Conservation (phyloP, 2,329 filamentous ascomycete species). For the Colletotrichum neosansevieriae region DNA sequence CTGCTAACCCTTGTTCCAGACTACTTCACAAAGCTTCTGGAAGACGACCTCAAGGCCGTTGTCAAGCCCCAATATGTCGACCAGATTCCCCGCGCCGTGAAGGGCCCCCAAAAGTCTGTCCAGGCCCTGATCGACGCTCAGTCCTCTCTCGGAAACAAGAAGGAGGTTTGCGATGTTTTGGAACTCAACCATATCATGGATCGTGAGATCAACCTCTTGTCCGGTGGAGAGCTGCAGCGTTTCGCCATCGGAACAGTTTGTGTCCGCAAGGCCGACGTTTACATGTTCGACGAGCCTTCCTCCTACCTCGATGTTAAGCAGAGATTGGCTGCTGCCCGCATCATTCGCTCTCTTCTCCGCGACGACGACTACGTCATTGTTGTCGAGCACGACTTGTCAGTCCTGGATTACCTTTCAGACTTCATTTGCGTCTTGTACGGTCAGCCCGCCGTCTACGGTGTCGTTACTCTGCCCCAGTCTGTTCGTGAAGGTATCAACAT, state of each 20-base stretch:
- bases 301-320: slow-evolving; percentile 99
- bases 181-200: slow-evolving; percentile 92
- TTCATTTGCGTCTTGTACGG: slow-evolving; percentile 98
- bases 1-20: slow-evolving; percentile 59
- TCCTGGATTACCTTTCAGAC: slow-evolving; percentile 98
- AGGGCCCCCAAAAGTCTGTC: slow-evolving; percentile 83
- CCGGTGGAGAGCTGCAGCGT: slow-evolving; percentile 97
- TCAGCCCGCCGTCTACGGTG: slow-evolving; percentile 94
- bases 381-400: slow-evolving; percentile 98
- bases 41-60: slow-evolving; percentile 96
- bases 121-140: slow-evolving; percentile 82
- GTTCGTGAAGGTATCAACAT: slow-evolving; percentile 99
- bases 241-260: slow-evolving; percentile 97
- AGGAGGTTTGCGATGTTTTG: slow-evolving; percentile 85
- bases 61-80: slow-evolving; percentile 99
- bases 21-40: slow-evolving; percentile 98
- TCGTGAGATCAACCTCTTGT: slow-evolving; percentile 89
- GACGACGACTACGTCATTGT: slow-evolving; percentile 97
- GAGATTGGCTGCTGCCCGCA: slow-evolving; percentile 89
- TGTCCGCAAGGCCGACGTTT: slow-evolving; percentile 95
- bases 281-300: slow-evolving; percentile 99
- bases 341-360: slow-evolving; percentile 90
- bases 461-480: slow-evolving; percentile 94
- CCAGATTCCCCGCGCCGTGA: slow-evolving; percentile 94
- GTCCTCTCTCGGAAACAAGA: slow-evolving; percentile 80